Evolutionary conservation across 1,284 basidiomycete genomes (phyloP).

Genomic region (Fomitopsis palustris): DNA sequence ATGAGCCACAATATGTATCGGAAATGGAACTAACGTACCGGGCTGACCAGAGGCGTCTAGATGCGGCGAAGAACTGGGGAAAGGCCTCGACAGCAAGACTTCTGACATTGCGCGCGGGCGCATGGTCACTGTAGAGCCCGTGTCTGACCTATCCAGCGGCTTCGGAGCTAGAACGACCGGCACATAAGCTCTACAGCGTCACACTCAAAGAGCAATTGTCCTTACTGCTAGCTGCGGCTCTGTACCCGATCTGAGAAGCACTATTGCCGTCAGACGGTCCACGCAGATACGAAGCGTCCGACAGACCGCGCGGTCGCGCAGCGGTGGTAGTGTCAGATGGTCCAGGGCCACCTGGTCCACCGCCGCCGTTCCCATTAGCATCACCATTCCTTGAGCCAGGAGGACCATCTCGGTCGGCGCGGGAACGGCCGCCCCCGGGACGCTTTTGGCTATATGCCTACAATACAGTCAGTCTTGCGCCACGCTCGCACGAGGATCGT

Average conservation of each 20-base stretch:
- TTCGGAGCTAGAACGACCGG: not conserved
- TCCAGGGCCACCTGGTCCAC: constrained; percentile 22
- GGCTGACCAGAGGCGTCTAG: not conserved
- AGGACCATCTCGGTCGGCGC: constrained; percentile 44
- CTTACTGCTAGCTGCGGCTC: constrained; percentile 6
- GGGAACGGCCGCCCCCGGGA: constrained; percentile 43
- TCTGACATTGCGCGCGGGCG: constrained; percentile 8
- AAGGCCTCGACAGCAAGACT: not conserved
- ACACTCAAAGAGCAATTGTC: not conserved
- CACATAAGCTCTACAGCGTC: not conserved
- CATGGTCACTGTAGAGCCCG: constrained; percentile 4
- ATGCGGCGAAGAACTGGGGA: not conserved
- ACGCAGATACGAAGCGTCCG: constrained; percentile 38
- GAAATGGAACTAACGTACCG: not conserved
- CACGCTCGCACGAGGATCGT: constrained; percentile 6
- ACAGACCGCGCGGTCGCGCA: constrained; percentile 47
- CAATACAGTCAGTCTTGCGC: constrained; percentile 12
- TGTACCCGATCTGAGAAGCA: constrained; percentile 15
- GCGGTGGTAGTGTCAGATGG: constrained; percentile 23
- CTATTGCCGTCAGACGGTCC: constrained; percentile 15
- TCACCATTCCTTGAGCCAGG: constrained; percentile 34
- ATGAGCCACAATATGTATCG: not conserved
- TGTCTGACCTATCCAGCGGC: constrained; percentile 9
- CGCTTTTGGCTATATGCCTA: constrained; percentile 50
- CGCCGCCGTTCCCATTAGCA: constrained; percentile 32